Base-by-base conservation (phyloP, 2,329 filamentous ascomycete species). In the Colletotrichum plurivorum region DNA sequence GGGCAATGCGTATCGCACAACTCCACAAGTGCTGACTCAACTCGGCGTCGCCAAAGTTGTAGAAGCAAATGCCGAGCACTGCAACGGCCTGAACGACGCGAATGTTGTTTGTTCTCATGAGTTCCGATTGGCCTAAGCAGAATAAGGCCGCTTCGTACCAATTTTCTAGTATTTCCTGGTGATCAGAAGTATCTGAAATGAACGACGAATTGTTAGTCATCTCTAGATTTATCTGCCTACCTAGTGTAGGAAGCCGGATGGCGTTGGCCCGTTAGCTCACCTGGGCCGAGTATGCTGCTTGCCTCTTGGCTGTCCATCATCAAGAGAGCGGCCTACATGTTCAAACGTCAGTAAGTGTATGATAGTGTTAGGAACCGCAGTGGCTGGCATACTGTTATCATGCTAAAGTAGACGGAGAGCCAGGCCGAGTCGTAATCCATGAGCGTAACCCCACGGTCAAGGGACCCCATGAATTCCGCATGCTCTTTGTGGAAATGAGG, bases 371-470 rank as follows among this genome's bases (percentile, higher is more conserved):
- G 9, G 3, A 22, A 22, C 10, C 10, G 15, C 8, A 7, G 7
- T 15, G 4, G 6, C 13, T 15, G 4, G 4, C 13, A 22, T 12
- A 71, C 72, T 41, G 54, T 63, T 5, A 73, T 45, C 22, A 71
- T 51, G 27, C 72, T 67, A 54, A 73, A 73, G 48, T 73, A 73
- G 15, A 73, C 61, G 16, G 72, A 61, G 18, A 73, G 49, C 72
- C 72, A 73, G 12, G 57, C 48, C 16, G 67, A 52, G 52, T 68
- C 52, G 13, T 8, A 41, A 22, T 64, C 54, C 45, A 20, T n/a
- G 13, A 64, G 15, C 2, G 10, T 9, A 9, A 2, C 13, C 5
- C 62, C 62, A 4, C 15, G 18, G 7, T 51, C 48, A 4, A 67
- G 20, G 6, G 13, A 45, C 4, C n/a, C 20, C 60, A 64, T 56